Base-by-base conservation (phyloP, 768 basidiomycete genomes). In the Galerina marginata region DNA sequence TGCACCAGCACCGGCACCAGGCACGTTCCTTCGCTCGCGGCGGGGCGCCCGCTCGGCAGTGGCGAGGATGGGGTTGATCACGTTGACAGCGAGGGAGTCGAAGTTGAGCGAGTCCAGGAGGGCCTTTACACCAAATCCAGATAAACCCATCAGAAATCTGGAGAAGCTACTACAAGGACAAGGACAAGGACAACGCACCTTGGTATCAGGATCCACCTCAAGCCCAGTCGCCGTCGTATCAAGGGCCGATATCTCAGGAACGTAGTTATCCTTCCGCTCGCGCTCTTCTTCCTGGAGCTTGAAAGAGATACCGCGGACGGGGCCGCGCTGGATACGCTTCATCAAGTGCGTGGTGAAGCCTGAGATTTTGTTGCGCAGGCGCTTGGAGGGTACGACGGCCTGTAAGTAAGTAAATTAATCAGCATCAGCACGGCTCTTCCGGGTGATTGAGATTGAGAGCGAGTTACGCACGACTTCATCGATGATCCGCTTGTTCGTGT, bases 281-380 rank as follows among this genome's bases (percentile, higher is more conserved):
- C 97, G 87, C 82, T 99, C 97, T 80, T 99, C 97, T 75, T 99
- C 97, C 77, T 99, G 97, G 69, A 99, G 91, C 81, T 98, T 97
- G 94, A 99, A 99, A 57, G 97, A 99, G 77, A 99, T 99, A 70
- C 97, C 97, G 66, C 95, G 94, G 65, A 99, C 97, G 71, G 97
- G 97, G 3, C 97, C 97, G 61, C 89, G 89, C 79, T 97, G 95
- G 72, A 99, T 99, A 73, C 97, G 95, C 87, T 95, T 98, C 97
- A 99, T 99, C 77, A 99, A 83, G 76, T 99, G 97, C 71, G 97
- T 99, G 61, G 97, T 99, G 88, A 99, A 99, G 48, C 97, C 97
- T 10, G 96, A 90, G 73, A 99, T 92, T 87, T 99, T 99, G 92
- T 99, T 99, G 75, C 97, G 89, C 71, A 99, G 89, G 69, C 96